phyloP scores from a whole-genome alignment of 495 filamentous ascomycete species.

The Chlorociboria aeruginascens region DNA sequence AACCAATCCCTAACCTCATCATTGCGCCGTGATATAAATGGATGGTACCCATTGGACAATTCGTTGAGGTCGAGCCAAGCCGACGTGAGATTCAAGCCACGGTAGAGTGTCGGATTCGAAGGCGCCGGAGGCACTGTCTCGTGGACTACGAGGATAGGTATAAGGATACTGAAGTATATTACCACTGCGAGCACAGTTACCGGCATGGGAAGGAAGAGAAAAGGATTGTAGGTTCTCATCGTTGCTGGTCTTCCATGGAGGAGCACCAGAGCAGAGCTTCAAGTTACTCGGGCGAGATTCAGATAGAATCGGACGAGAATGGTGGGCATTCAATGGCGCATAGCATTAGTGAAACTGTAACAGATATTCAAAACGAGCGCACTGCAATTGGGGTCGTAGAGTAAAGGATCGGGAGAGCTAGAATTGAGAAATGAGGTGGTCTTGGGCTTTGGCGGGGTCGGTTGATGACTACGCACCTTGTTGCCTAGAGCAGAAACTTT shows the following conservation, averaged over 20 bases:
- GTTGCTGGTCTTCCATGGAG: constrained; percentile 1
- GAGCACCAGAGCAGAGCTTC: not conserved
- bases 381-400: too few species aligned
- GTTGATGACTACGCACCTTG: too few species aligned
- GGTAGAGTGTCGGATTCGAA: constrained; percentile 35
- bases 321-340: too few species aligned
- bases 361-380: too few species aligned
- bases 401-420: too few species aligned
- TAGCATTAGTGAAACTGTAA: too few species aligned
- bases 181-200: constrained; percentile 61
- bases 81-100: constrained; percentile 63
- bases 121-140: constrained; percentile 63
- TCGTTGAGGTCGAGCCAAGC: constrained; percentile 77
- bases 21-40: constrained; percentile 76
- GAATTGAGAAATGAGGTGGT: too few species aligned
- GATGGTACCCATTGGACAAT: constrained; percentile 69
- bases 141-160: constrained; percentile 61
- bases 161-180: constrained; percentile 57
- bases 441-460: too few species aligned
- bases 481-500: too few species aligned
- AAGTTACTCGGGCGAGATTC: too few species aligned
- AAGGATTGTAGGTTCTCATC: constrained; percentile 31
- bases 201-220: constrained; percentile 44
- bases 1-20: constrained; percentile 70
- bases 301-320: too few species aligned